Conservation (phyloP, 2,329 filamentous ascomycete species). For the Pleomassaria siparia region DNA sequence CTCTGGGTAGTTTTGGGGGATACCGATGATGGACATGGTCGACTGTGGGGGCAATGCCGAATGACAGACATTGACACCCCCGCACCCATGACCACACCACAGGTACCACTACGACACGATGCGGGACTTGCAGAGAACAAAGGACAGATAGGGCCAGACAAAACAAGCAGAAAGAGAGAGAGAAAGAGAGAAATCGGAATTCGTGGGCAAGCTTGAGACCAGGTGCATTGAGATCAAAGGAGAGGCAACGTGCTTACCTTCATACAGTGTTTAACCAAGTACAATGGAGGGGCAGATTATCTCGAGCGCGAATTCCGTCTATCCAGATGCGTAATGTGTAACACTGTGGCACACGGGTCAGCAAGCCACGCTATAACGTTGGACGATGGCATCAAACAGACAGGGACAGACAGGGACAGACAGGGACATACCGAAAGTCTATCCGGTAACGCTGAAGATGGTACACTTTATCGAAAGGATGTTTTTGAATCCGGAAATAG, state of each 20-base stretch:
- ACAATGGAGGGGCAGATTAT: constrained; percentile 26
- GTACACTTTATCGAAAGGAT: constrained; percentile 22
- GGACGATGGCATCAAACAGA: not conserved
- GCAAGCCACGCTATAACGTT: constrained; percentile 9
- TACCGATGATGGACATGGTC: no score
- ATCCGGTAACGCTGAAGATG: constrained; percentile 12
- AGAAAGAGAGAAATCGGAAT: no score
- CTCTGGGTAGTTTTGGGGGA: no score
- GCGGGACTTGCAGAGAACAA: no score
- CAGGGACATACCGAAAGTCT: constrained; percentile 18
- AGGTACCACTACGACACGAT: no score
- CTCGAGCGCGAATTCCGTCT: constrained; percentile 34
- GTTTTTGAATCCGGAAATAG: constrained; percentile 17
- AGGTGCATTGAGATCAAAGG: constrained; percentile 1
- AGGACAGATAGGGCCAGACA: no score
- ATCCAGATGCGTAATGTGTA: constrained; percentile 29
- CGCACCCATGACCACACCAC: no score
- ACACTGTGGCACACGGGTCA: constrained; percentile 16
- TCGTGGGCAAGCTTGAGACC: constrained; percentile 2
- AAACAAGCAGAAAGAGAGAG: no score
- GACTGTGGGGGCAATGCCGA: no score
- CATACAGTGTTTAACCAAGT: constrained; percentile 27
- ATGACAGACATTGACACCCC: no score
- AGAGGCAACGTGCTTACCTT: constrained; percentile 32
- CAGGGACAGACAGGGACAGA: constrained; percentile 3